A percentile compares a stretch with the other conserved stretches of the same genome.
These are phyloP conservation scores for Streptanthus diversifolius DNA, from an alignment of 345 rosid genomes.

Conservation along the genomic window DNA sequence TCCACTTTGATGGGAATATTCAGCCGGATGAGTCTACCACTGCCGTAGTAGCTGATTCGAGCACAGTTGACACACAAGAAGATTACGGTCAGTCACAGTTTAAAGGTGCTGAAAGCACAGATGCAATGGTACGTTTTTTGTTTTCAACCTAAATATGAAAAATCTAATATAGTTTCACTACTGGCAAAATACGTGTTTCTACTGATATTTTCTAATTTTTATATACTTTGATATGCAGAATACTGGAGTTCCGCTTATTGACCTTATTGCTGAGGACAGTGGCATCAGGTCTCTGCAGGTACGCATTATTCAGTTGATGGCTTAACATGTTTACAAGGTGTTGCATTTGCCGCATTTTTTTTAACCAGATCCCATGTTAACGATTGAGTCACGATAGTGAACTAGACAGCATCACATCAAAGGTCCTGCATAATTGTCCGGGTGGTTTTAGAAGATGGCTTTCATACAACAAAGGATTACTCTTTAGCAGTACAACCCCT, in stretches of 20 bases:
- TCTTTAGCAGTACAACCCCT: not conserved
- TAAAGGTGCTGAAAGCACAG: conserved; percentile 32
- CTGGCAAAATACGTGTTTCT: not conserved
- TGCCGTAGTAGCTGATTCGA: conserved; percentile 17
- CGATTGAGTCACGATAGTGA: not conserved
- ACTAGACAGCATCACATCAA: conserved; percentile 2
- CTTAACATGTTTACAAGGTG: conserved; percentile 5
- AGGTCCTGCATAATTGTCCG: not conserved
- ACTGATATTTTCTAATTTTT: conserved; percentile 7
- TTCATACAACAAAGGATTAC: not conserved
- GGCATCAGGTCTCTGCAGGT: conserved; percentile 35
- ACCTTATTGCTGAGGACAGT: conserved; percentile 22
- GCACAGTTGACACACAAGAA: conserved; percentile 20
- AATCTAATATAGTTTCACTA: not conserved
- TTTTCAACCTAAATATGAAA: conserved; percentile 3
- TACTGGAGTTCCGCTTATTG: conserved; percentile 34
- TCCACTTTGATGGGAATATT: conserved; percentile 27
- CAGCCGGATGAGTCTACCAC: conserved; percentile 27
- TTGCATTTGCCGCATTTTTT: conserved; percentile 2
- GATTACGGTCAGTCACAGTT: conserved; percentile 28
- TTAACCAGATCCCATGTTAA: not conserved
- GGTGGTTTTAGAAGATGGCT: not conserved
- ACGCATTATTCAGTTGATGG: conserved; percentile 17
- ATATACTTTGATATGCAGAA: conserved; percentile 31
- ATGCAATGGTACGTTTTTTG: conserved; percentile 26